These are phyloP conservation scores for Trypanosomatidae sp. DNA, from an alignment of 208 protist genomes.

Conservation along the genomic window DNA sequence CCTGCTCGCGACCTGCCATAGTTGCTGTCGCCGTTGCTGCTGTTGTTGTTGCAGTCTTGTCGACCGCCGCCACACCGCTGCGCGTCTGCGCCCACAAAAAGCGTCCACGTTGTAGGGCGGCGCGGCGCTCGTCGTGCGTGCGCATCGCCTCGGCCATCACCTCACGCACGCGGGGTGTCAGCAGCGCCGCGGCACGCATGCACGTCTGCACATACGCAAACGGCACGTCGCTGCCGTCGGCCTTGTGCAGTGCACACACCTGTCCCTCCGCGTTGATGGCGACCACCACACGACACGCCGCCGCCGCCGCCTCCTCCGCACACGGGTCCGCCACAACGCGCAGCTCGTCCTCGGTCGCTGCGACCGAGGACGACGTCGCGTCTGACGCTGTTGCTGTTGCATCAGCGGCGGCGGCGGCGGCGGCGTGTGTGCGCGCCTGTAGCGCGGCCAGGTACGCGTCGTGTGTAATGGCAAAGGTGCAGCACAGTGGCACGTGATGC, in stretches of 20 bases:
- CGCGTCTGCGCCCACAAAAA: conserved; percentile 84
- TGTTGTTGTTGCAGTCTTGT: too few relatives aligned
- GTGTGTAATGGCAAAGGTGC: conserved; percentile 54
- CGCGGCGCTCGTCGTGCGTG: conserved; percentile 42
- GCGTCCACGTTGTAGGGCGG: conserved; percentile 34
- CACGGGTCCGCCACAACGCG: conserved; percentile 64
- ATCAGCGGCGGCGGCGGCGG: neutral
- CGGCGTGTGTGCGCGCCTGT: neutral
- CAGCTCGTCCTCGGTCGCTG: conserved; percentile 7
- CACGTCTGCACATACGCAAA: conserved; percentile 26
- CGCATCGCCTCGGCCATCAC: conserved; percentile 50
- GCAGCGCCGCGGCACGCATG: conserved; percentile 22
- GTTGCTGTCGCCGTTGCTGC: too few relatives aligned
- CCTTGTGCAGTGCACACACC: conserved; percentile 70
- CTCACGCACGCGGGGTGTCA: conserved; percentile 28
- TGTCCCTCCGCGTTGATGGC: conserved; percentile 75
- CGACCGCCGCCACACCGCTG: conserved; percentile 35
- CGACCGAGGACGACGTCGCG: neutral
- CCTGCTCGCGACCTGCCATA: too few relatives aligned
- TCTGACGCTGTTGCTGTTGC: neutral
- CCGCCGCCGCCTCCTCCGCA: conserved; percentile 38
- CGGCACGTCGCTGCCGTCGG: conserved; percentile 46
- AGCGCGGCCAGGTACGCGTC: conserved; percentile 11
- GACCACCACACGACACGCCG: conserved; percentile 43
- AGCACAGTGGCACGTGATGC: conserved; percentile 89